Percentiles rank a stretch among this genome's conserved stretches.
Evolutionary conservation across 768 basidiomycete species (phyloP).

Genomic region (Naganishia friedmannii): DNA sequence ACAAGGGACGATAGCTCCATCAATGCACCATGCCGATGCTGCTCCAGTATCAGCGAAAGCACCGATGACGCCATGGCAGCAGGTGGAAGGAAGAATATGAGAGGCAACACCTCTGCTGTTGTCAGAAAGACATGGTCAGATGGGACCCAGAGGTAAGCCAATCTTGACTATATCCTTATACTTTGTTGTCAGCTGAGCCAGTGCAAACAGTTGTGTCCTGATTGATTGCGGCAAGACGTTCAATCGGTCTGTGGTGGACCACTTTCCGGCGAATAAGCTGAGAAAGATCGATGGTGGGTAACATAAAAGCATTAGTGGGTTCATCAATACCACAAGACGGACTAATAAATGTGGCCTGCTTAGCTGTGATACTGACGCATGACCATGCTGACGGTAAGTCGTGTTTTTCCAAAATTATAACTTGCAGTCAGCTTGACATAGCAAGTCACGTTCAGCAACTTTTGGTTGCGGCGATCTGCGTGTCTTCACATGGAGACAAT

Average conservation of each 20-base stretch:
- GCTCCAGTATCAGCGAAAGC: neutral
- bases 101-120: slow-evolving; percentile 1
- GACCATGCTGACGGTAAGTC: slow-evolving; percentile 18
- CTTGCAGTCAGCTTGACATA: no score
- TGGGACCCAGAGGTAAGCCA: slow-evolving; percentile 6
- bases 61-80: neutral
- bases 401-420: no score
- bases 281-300: slow-evolving; percentile 14
- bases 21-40: slow-evolving; percentile 12
- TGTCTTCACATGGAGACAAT: slow-evolving; percentile 6
- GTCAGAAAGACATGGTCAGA: slow-evolving; percentile 12
- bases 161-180: neutral
- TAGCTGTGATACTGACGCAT: slow-evolving; percentile 10
- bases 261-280: slow-evolving; percentile 1
- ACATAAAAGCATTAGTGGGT: no score
- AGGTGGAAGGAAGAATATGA: slow-evolving; percentile 3
- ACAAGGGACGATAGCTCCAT: neutral
- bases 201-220: neutral
- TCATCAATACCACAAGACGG: no score
- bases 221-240: slow-evolving; percentile 22
- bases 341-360: no score
- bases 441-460: neutral
- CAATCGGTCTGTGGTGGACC: slow-evolving; percentile 2
- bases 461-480: slow-evolving; percentile 10
- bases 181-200: neutral